These are phyloP conservation scores for Kingdonia uniflora DNA, from an alignment of 164 flowering plant genomes.

Conservation along the genomic window DNA sequence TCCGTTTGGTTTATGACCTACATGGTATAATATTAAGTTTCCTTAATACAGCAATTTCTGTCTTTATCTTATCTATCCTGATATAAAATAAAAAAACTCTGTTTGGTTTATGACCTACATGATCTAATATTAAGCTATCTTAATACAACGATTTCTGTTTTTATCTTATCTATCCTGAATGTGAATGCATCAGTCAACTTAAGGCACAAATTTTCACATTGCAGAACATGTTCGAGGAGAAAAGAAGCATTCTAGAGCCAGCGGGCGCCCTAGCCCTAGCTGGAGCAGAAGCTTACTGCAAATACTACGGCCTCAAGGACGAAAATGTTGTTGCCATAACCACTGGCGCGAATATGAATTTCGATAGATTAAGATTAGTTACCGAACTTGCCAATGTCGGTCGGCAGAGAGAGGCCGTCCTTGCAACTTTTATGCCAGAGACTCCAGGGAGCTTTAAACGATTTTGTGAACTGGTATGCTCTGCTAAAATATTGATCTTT, in stretches of 20 bases:
- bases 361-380: conserved; percentile 83
- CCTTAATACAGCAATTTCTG: too few relatives aligned
- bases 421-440: conserved; percentile 84
- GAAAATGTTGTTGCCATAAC: conserved; percentile 76
- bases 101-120: too few relatives aligned
- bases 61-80: too few relatives aligned
- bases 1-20: too few relatives aligned
- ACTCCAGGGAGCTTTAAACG: conserved; percentile 73
- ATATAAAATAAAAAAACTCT: too few relatives aligned
- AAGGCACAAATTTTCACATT: conserved; percentile 6
- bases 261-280: conserved; percentile 98
- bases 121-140: too few relatives aligned
- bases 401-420: conserved; percentile 86
- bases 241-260: conserved; percentile 93
- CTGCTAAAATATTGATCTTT: not conserved
- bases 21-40: too few relatives aligned
- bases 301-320: conserved; percentile 73
- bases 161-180: too few relatives aligned
- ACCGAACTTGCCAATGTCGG: conserved; percentile 98
- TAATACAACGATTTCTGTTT: too few relatives aligned
- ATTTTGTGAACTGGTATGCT: conserved; percentile 57
- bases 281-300: conserved; percentile 99
- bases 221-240: conserved; percentile 99
- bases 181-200: not conserved
- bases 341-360: conserved; percentile 98